A percentile compares a stretch with the other conserved stretches of the same genome.
These are phyloP conservation scores for Dendrobium chrysotoxum DNA, from an alignment of 106 monocot genomes.

Conservation along the genomic window DNA sequence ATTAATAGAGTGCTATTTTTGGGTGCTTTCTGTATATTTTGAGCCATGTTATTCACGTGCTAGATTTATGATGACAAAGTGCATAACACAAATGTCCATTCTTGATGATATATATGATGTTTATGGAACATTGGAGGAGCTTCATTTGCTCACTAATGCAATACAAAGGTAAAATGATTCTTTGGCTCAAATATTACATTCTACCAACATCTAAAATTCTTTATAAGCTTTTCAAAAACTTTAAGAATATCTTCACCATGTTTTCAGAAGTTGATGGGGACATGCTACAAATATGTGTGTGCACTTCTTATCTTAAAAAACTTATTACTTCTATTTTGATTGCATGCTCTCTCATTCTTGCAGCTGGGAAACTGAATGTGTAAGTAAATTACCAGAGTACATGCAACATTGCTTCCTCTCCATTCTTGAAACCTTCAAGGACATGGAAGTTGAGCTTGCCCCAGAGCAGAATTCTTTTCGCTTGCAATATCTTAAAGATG, in stretches of 20 bases:
- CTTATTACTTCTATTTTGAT: background rate
- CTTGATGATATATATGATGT: background rate
- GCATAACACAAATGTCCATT: background rate
- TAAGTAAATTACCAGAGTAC: background rate
- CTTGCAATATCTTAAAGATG: background rate
- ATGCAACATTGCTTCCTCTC: background rate
- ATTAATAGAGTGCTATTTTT: constrained; percentile 23
- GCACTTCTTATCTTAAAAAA: background rate
- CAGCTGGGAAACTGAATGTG: background rate
- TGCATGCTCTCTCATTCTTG: background rate
- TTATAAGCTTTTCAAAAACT: background rate
- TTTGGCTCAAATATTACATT: background rate
- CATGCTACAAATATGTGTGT: too few species aligned
- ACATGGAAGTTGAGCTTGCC: background rate
- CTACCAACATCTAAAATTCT: background rate
- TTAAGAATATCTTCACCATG: background rate
- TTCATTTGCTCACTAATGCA: background rate
- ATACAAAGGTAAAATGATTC: background rate
- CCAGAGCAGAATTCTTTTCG: background rate
- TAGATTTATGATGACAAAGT: constrained; percentile 15
- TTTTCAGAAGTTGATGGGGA: too few species aligned
- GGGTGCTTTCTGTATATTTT: constrained; percentile 12
- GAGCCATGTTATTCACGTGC: constrained; percentile 18
- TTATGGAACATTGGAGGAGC: background rate
- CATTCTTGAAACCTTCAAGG: background rate